Percentiles rank a stretch among this genome's conserved stretches.
Conservation (phyloP, 345 rosid species). For the Ricinus communis region DNA sequence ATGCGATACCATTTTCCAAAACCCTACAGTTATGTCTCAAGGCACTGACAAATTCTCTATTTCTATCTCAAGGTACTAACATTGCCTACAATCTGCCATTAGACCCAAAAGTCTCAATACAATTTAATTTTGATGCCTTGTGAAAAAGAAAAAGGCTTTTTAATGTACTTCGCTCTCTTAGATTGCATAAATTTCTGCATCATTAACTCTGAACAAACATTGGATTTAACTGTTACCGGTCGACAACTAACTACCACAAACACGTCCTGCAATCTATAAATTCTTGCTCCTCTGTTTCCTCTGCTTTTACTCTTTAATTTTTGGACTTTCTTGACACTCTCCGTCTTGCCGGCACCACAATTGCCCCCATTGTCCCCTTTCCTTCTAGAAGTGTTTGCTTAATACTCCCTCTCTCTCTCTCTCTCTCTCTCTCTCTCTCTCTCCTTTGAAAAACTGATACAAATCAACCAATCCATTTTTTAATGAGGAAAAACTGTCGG, state of each 20-base stretch:
- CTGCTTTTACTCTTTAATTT: background rate
- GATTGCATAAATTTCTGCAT: background rate
- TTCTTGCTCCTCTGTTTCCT: slow-evolving; percentile 7
- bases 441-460: background rate
- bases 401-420: no score
- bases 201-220: background rate
- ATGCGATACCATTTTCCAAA: no score
- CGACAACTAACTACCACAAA: slow-evolving; percentile 28
- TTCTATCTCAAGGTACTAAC: no score
- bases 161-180: background rate
- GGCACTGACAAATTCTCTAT: no score
- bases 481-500: slow-evolving; percentile 21
- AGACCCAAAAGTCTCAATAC: no score
- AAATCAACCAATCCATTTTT: slow-evolving; percentile 4
- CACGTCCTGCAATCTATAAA: slow-evolving; percentile 7
- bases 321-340: slow-evolving; percentile 7
- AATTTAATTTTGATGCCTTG: no score
- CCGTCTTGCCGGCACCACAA: background rate
- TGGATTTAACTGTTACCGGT: slow-evolving; percentile 17
- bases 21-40: no score
- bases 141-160: no score
- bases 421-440: no score
- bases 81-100: no score
- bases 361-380: slow-evolving; percentile 7
- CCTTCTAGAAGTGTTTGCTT: slow-evolving; percentile 25